Evolutionary conservation across 495 filamentous ascomycete species (phyloP), one percentile per base, ranked within the genome.

Genomic region (Aspergillus coremiiformis): DNA sequence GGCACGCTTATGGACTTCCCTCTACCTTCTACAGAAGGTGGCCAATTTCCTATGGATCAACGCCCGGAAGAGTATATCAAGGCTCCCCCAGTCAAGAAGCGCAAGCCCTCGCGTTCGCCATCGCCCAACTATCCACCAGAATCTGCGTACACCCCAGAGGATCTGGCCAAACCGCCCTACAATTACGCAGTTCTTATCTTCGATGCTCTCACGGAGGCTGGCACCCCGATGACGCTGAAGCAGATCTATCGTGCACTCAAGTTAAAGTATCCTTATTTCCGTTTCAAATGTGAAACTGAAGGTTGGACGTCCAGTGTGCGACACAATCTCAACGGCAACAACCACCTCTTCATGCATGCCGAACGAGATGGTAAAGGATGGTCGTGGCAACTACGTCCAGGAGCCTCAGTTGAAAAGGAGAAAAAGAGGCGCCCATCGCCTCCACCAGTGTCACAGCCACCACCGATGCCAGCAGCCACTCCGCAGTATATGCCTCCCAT

Each of bases 221-320:
- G 71, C 4, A 82, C 75, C 3, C 79, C 82, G 10, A 81, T 96
- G 69, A 89, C 89, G 24, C 73, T 98, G 27, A 92, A 94, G 59
- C 86, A 96, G 65, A 97, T 98, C 35, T 98, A 98, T 66, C 84
- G 87, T 56, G 81, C 86, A 22, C 87, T 98, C 53, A 85, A 89
- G 68, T 71, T 84, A 60, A 87, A 86, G 59, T 96, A 94, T 60
- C 94, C 93, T 0, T 96, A 82, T 67, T 98, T 88, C 68, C 88
- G 87, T 53, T 87, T 96, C 67, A 81, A 80, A 49, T 83, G 83
- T 24, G 69, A 75, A 57, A 92, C 89, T 5, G 86, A 84, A 56
- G 93, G 93, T 12, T 98, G 93, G 93, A 92, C 96, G 62, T 96
- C 90, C 56, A 95, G 90, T 70, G 90, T 98, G 19, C 85, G 93